These are phyloP conservation scores for Saccharomycopsis synnaedendra DNA, from an alignment of 805 yeast species.

Conservation along the genomic window DNA sequence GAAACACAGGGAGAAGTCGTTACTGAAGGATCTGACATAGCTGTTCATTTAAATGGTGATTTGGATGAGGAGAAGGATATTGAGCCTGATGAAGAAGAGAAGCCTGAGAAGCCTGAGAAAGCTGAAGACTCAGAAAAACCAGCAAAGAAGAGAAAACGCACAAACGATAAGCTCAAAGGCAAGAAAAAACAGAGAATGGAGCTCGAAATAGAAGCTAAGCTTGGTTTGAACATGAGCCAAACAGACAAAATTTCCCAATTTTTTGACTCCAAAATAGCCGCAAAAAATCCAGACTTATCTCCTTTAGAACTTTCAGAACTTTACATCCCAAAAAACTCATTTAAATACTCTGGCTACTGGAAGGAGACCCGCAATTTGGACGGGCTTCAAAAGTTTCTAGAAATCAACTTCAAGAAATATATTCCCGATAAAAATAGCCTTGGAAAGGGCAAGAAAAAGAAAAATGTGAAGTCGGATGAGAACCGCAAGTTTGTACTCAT, in stretches of 20 bases:
- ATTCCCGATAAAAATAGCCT: conserved; percentile 19
- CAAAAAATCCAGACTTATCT: conserved; percentile 53
- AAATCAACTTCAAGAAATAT: conserved; percentile 34
- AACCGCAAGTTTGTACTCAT: conserved; percentile 20
- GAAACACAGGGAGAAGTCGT: conserved; percentile 21
- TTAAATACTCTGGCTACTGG: conserved; percentile 48
- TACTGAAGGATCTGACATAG: conserved; percentile 22
- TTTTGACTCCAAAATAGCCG: conserved; percentile 49
- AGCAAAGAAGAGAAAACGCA: conserved; percentile 16
- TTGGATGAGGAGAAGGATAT: background rate
- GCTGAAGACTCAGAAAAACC: conserved; percentile 14
- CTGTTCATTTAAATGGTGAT: conserved; percentile 10
- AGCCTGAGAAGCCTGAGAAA: conserved; percentile 16
- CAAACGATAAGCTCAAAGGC: conserved; percentile 37
- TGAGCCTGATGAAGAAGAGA: conserved; percentile 18
- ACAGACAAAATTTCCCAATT: conserved; percentile 57
- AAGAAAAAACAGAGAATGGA: conserved; percentile 62
- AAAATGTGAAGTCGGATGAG: background rate
- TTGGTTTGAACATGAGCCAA: conserved; percentile 38
- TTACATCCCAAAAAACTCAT: conserved; percentile 40
- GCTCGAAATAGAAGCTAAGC: conserved; percentile 48
- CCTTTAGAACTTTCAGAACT: conserved; percentile 64
- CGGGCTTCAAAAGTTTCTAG: conserved; percentile 44
- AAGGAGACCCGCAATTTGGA: conserved; percentile 41
- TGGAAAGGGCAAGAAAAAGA: conserved; percentile 23